Percentiles rank a stretch among this genome's conserved stretches.
These are phyloP conservation scores for Rhizopus sp. DNA, from an alignment of 371 early-diverging fungal species.

Conservation along the genomic window DNA sequence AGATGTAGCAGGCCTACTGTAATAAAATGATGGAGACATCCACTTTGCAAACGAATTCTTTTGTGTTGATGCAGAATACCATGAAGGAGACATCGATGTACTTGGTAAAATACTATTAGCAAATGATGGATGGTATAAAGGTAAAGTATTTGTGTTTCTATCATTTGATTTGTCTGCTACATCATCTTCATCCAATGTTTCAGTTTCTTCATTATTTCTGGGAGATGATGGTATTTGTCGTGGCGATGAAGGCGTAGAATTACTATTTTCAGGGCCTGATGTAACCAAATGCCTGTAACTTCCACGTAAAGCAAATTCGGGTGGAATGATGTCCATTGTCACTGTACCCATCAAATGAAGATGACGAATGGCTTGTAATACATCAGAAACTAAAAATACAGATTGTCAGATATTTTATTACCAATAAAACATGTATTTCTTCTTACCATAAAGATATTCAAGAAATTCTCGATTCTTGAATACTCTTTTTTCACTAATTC, in stretches of 20 bases:
- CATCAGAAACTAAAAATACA: constrained; percentile 38
- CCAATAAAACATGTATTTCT: too few relatives aligned
- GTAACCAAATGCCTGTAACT: constrained; percentile 33
- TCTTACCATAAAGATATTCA: constrained; percentile 49
- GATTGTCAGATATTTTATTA: too few relatives aligned
- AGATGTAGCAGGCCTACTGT: constrained; percentile 47
- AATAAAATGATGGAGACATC: constrained; percentile 56
- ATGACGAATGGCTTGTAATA: constrained; percentile 41
- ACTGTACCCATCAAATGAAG: constrained; percentile 44
- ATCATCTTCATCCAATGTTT: constrained; percentile 17
- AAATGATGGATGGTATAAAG: constrained; percentile 46
- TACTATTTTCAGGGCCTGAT: not conserved
- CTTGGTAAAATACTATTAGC: constrained; percentile 46
- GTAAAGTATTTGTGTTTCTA: too few relatives aligned
- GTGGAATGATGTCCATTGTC: constrained; percentile 51
- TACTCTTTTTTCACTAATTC: constrained; percentile 40
- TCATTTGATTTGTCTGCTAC: constrained; percentile 4
- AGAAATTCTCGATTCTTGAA: constrained; percentile 50
- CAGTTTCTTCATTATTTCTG: constrained; percentile 14
- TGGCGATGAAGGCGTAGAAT: too few relatives aligned
- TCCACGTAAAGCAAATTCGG: constrained; percentile 45
- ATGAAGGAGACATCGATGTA: constrained; percentile 51
- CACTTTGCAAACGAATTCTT: constrained; percentile 49
- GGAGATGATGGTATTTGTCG: too few relatives aligned
- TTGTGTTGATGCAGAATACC: constrained; percentile 52